Evolutionary conservation across 2,329 filamentous ascomycete genomes (phyloP).

Genomic region (Metarhizium brunneum): DNA sequence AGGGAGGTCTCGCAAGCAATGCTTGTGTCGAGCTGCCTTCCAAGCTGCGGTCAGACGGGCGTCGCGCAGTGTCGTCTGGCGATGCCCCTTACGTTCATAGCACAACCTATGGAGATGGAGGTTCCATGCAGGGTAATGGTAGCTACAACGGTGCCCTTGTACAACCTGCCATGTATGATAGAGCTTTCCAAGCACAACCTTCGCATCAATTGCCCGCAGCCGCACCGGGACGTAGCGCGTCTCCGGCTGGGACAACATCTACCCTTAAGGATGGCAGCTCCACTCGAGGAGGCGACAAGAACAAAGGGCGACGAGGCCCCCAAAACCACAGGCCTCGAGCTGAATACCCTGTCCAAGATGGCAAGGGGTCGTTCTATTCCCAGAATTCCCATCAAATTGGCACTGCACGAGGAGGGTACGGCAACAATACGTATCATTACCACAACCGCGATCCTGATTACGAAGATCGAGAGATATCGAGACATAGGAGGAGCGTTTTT

Average conservation of each 20-base stretch:
- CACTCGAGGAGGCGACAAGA: constrained; percentile 1
- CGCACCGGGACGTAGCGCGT: not conserved
- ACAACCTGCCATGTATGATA: not conserved
- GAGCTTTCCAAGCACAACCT: not conserved
- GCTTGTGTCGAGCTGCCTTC: not conserved
- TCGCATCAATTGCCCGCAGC: not conserved
- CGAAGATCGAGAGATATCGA: constrained; percentile 6
- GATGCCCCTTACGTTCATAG: not conserved
- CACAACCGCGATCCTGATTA: constrained; percentile 2
- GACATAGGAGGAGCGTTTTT: constrained; percentile 22
- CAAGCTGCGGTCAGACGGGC: not conserved
- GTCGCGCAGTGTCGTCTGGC: not conserved
- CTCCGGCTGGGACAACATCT: not conserved
- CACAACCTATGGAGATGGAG: not conserved
- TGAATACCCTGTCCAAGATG: not conserved
- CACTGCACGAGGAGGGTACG: not conserved
- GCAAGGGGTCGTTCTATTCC: not conserved
- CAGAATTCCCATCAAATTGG: not conserved
- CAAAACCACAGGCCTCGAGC: not conserved
- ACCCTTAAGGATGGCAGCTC: not conserved
- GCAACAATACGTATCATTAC: not conserved
- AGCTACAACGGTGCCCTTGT: not conserved
- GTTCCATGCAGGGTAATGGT: not conserved
- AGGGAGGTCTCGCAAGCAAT: not conserved
- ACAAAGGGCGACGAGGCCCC: not conserved